Evolutionary conservation across 345 rosid genomes (phyloP).

Genomic region (Salix udensis): DNA sequence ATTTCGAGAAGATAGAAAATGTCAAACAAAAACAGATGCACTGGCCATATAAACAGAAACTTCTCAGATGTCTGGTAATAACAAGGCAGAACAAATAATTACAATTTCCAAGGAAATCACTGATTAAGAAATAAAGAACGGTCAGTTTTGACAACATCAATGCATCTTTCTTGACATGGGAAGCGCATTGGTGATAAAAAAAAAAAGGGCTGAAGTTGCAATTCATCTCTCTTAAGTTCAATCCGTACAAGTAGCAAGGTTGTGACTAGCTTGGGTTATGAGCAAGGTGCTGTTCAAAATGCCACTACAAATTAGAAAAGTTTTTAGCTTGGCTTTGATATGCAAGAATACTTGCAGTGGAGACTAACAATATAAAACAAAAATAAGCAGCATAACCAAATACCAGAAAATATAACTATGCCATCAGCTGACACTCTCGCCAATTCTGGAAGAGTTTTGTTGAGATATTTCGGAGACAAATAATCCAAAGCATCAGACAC

Average conservation of each 20-base stretch:
- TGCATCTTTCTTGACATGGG: background rate
- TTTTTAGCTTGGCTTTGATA: no score
- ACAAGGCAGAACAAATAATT: background rate
- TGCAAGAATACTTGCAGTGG: background rate
- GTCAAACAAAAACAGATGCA: background rate
- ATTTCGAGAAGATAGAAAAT: background rate
- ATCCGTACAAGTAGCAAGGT: background rate
- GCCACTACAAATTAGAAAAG: background rate
- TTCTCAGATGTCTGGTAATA: background rate
- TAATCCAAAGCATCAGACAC: conserved; percentile 95
- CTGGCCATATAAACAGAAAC: background rate
- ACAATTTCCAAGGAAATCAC: background rate
- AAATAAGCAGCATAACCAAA: background rate
- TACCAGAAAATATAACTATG: conserved; percentile 76
- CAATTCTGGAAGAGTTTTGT: conserved; percentile 86
- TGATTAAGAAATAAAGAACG: background rate
- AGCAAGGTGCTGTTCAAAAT: background rate
- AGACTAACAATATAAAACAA: background rate
- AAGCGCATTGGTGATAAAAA: background rate
- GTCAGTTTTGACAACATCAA: no score
- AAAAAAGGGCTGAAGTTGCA: background rate
- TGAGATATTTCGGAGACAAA: conserved; percentile 85
- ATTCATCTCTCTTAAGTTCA: background rate
- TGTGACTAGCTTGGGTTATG: background rate
- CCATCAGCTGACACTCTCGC: conserved; percentile 86